Evolutionary conservation across 176 grass and related monocot genomes (phyloP).

Genomic region (Leersia perrieri): DNA sequence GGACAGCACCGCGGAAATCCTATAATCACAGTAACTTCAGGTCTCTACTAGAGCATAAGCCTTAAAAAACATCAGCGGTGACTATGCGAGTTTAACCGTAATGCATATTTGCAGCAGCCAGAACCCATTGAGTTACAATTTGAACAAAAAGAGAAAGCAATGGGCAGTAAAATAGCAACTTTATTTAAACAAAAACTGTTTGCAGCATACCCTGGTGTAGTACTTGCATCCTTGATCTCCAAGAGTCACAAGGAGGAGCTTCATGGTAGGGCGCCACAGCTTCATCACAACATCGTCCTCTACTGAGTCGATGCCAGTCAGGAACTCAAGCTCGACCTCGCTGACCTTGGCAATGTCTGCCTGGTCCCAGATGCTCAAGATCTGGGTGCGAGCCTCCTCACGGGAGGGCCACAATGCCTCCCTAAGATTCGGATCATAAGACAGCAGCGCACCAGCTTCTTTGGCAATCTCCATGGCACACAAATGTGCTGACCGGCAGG

Average conservation of each 20-base stretch:
- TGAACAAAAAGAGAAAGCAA: background rate
- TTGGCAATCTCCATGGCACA: conserved; percentile 74
- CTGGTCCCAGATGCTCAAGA: conserved; percentile 93
- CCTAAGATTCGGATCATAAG: conserved; percentile 87
- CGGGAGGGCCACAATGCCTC: conserved; percentile 79
- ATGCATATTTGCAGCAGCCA: background rate
- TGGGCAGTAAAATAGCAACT: conserved; percentile 5
- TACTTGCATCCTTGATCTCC: conserved; percentile 95
- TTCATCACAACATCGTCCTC: conserved; percentile 79
- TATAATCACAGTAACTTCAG: conserved; percentile 25
- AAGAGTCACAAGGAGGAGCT: conserved; percentile 82
- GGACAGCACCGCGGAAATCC: conserved; percentile 73
- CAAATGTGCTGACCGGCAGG: conserved; percentile 81
- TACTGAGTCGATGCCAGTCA: conserved; percentile 68
- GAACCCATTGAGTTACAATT: background rate
- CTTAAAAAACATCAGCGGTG: background rate
- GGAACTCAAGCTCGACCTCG: conserved; percentile 84
- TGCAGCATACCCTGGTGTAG: conserved; percentile 71
- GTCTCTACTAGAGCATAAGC: background rate
- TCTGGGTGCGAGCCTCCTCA: conserved; percentile 76
- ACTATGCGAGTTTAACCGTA: background rate
- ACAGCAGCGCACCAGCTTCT: conserved; percentile 79
- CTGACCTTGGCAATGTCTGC: conserved; percentile 98
- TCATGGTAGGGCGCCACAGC: conserved; percentile 74
- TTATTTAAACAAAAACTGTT: background rate